Evolutionary conservation across 352 stramenopile genomes (phyloP), one percentile per base, ranked within the genome.

Genomic region (Saprolegnia diclina): DNA sequence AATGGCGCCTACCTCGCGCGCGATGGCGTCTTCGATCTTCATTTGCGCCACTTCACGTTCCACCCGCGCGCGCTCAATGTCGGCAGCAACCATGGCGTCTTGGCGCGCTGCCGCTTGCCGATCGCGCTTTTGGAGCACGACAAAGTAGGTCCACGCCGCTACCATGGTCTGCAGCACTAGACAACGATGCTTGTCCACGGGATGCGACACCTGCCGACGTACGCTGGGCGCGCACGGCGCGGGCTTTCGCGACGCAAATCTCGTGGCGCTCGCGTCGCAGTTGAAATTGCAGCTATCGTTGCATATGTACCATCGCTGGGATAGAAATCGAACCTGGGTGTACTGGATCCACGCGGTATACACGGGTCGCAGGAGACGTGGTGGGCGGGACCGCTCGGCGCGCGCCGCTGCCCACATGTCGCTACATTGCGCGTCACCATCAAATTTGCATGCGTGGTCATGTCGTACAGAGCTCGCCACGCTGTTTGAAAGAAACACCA

Each of bases 1-100:
- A n/a, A 18, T 44, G 19, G 22, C 9, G 42, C n/a, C 35, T 22
- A 83, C 61, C 0, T 71, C 72, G 11, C 57, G 29, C 26, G 80
- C 84, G 1, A 80, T 69, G 7, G 57, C 72, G 45, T 91, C 81
- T 69, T 91, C 83, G 5, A 74, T 16, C 16, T 72, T 64, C 82
- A 91, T 90, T 1, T 52, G 45, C 0, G 26, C 55, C 0, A 45
- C 3, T 21, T 90, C 83, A 3, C 22, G 35, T 37, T 78, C 69
- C 62, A 79, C 64, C 16, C 64, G 72, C 35, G 68, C 32, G 7
- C 76, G 68, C 29, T 78, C 59, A 18, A 38, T 32, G 16, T n/a
- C 9, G 35, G 18, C 21, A 11, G 62, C 42, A 7, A 68, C 46
- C 62, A 68, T 59, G 7, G 46, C 62, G 29, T 68, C 62, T 29